phyloP scores from a whole-genome alignment of 805 yeast genomes.

The Wickerhamia fluorescens region DNA sequence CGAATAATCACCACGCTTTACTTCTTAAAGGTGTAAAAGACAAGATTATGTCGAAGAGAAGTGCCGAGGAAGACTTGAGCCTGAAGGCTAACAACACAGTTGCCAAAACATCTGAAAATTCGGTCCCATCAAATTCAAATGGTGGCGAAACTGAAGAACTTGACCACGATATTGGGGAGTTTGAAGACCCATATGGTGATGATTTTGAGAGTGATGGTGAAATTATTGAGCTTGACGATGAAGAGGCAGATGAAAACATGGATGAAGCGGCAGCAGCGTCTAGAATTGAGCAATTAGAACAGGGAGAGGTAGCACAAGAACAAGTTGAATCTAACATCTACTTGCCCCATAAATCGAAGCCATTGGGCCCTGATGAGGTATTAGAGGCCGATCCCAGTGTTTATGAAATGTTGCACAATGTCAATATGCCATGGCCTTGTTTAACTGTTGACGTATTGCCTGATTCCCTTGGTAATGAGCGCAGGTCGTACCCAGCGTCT shows the following conservation, averaged over 20 bases:
- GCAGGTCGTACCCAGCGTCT: slow-evolving; percentile 85
- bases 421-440: slow-evolving; percentile 96
- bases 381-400: slow-evolving; percentile 95
- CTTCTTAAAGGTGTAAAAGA: too few relatives aligned
- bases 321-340: slow-evolving; percentile 47
- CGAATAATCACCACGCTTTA: not conserved
- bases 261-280: slow-evolving; percentile 26
- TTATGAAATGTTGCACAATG: slow-evolving; percentile 92
- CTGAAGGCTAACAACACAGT: slow-evolving; percentile 19
- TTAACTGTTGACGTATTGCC: slow-evolving; percentile 84
- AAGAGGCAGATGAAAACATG: slow-evolving; percentile 29
- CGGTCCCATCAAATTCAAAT: slow-evolving; percentile 33
- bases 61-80: slow-evolving; percentile 29
- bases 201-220: slow-evolving; percentile 91
- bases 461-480: slow-evolving; percentile 78
- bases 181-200: slow-evolving; percentile 85
- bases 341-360: slow-evolving; percentile 82
- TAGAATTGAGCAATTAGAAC: slow-evolving; percentile 33
- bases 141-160: slow-evolving; percentile 16
- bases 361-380: slow-evolving; percentile 92
- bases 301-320: slow-evolving; percentile 25
- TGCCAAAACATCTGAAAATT: slow-evolving; percentile 26
- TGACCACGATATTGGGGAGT: slow-evolving; percentile 69
- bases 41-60: slow-evolving; percentile 47
- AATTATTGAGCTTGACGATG: slow-evolving; percentile 69